A percentile compares a stretch with the other conserved stretches of the same genome.
These are phyloP conservation scores for Coniella vitis DNA, from an alignment of 2,329 filamentous ascomycete genomes.

Conservation along the genomic window DNA sequence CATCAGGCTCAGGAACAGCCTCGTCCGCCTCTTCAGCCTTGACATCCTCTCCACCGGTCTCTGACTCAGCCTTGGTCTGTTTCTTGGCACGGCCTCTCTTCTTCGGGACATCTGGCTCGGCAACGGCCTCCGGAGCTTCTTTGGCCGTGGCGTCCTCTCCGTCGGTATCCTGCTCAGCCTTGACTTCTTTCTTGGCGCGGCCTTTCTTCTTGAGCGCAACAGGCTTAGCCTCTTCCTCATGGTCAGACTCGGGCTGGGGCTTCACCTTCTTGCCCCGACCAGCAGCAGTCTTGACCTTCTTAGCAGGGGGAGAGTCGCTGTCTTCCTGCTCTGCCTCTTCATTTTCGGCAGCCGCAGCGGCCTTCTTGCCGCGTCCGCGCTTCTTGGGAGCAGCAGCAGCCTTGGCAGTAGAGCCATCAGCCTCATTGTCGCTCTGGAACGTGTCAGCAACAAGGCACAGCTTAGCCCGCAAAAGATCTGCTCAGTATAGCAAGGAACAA, in stretches of 20 bases:
- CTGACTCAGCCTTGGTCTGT: conserved; percentile 5
- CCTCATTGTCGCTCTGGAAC: conserved; percentile 17
- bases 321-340: conserved; percentile 23
- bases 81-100: conserved; percentile 28
- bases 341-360: conserved; percentile 21
- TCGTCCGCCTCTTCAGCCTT: conserved; percentile 13
- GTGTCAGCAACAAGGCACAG: conserved; percentile 7
- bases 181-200: conserved; percentile 24
- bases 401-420: conserved; percentile 19
- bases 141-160: not conserved
- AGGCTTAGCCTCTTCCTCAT: not conserved
- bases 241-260: conserved; percentile 13
- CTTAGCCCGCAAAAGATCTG: conserved; percentile 6
- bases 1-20: conserved; percentile 13
- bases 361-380: conserved; percentile 30
- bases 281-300: conserved; percentile 17
- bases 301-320: conserved; percentile 36
- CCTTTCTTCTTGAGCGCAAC: conserved; percentile 18
- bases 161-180: conserved; percentile 13
- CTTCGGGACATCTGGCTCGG: conserved; percentile 42
- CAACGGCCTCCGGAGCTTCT: conserved; percentile 30
- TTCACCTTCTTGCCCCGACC: conserved; percentile 23
- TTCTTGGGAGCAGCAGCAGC: conserved; percentile 27
- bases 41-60: too few species aligned
- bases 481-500: too few species aligned